phyloP scores from a whole-genome alignment of 768 basidiomycete species.

The Termitomyces sp. region DNA sequence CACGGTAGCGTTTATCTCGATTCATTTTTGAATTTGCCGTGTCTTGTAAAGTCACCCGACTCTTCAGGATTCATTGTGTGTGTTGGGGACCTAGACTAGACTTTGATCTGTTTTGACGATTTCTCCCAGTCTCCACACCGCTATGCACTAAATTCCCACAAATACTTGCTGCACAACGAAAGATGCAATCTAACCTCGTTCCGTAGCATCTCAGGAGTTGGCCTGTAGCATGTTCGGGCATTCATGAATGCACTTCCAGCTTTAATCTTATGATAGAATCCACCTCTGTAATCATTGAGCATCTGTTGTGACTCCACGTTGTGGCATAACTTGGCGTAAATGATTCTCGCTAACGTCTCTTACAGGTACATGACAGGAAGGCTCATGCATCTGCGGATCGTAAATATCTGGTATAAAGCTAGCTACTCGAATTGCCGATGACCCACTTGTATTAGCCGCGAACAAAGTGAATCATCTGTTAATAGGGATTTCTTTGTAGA shows the following conservation, averaged over 20 bases:
- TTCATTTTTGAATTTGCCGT: not conserved
- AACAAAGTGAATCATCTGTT: not conserved
- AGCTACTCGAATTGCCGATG: not conserved
- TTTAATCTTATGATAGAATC: not conserved
- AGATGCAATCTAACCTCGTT: not conserved
- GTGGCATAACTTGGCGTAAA: not conserved
- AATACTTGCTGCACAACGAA: not conserved
- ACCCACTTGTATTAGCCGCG: not conserved
- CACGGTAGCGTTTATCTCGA: not conserved
- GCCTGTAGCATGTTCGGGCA: not conserved
- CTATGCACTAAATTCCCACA: not conserved
- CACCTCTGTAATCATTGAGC: not conserved
- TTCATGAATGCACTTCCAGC: too few relatives aligned
- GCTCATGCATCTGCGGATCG: not conserved
- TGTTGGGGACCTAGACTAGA: not conserved
- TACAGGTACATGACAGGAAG: not conserved
- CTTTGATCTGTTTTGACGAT: not conserved
- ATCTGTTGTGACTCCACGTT: not conserved
- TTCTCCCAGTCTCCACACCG: not conserved
- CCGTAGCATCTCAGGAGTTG: not conserved
- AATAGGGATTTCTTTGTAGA: not conserved
- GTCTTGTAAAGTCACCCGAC: slow-evolving; percentile 10
- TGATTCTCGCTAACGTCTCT: not conserved
- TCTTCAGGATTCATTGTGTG: not conserved
- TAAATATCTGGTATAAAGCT: not conserved